phyloP scores from a whole-genome alignment of 225 moss, liverwort and hornwort species.

The Physcomitrium patens region DNA sequence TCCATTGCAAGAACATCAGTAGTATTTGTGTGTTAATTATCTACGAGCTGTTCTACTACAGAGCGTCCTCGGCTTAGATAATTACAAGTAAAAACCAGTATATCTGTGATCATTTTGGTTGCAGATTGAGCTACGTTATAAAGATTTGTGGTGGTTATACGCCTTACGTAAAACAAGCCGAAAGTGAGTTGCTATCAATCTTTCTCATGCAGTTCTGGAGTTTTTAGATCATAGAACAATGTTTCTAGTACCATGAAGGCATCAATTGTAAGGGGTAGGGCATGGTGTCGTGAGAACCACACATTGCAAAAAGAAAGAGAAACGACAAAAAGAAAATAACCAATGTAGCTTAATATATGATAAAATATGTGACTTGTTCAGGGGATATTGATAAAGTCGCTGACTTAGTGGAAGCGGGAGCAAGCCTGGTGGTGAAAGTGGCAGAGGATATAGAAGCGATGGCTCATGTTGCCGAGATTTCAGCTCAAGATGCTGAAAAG shows the following conservation, averaged over 20 bases:
- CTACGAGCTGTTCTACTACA: neutral
- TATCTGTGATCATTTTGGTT: neutral
- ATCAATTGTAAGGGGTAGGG: neutral
- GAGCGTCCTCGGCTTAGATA: neutral
- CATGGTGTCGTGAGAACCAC: neutral
- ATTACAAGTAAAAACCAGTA: neutral
- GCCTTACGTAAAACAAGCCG: conserved; percentile 22
- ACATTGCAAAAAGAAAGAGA: neutral
- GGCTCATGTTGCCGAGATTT: conserved; percentile 32
- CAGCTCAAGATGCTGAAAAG: conserved; percentile 39
- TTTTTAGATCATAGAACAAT: neutral
- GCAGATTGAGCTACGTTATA: conserved; percentile 34
- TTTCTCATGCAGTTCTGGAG: neutral
- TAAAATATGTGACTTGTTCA: neutral
- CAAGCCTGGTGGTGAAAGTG: conserved; percentile 33
- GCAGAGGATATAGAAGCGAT: conserved; percentile 34
- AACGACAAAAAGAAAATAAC: no score
- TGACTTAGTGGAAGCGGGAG: conserved; percentile 34
- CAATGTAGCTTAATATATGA: neutral
- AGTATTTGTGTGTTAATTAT: neutral
- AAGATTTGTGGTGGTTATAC: conserved; percentile 27
- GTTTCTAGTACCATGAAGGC: neutral
- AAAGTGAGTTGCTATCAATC: conserved; percentile 17
- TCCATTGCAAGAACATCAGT: neutral
- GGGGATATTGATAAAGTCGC: conserved; percentile 39